Evolutionary conservation across 805 yeast genomes (phyloP).

Genomic region (Sugiyamaella marilandica): DNA sequence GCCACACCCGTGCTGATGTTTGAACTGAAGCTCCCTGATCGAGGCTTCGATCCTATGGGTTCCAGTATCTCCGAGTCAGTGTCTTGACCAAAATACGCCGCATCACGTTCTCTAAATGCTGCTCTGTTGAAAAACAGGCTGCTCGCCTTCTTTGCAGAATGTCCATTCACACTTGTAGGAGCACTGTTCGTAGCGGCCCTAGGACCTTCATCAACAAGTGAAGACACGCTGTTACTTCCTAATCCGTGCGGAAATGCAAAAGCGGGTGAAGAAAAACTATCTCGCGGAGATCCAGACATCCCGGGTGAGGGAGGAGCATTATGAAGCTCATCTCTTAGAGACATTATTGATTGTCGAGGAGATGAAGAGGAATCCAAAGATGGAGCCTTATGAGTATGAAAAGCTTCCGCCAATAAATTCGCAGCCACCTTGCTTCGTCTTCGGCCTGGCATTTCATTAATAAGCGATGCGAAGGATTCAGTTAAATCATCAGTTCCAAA

Average conservation of each 20-base stretch:
- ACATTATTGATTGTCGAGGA: slow-evolving; percentile 18
- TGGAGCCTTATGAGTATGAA: slow-evolving; percentile 7
- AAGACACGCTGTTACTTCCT: slow-evolving; percentile 6
- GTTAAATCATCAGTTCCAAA: slow-evolving; percentile 26
- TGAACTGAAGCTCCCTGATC: slow-evolving; percentile 21
- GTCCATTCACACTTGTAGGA: background rate
- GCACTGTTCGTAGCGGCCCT: background rate
- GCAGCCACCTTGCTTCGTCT: slow-evolving; percentile 13
- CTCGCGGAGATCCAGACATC: slow-evolving; percentile 15
- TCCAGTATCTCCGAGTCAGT: slow-evolving; percentile 3
- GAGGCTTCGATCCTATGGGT: slow-evolving; percentile 17
- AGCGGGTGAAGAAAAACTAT: slow-evolving; percentile 7
- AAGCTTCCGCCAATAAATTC: slow-evolving; percentile 13
- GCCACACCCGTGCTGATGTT: background rate
- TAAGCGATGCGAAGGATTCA: slow-evolving; percentile 20
- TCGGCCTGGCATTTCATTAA: slow-evolving; percentile 14
- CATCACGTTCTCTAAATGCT: background rate
- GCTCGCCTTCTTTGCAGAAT: slow-evolving; percentile 10
- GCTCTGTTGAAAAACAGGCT: slow-evolving; percentile 16
- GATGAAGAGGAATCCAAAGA: slow-evolving; percentile 14
- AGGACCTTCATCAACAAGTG: background rate
- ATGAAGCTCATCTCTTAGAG: slow-evolving; percentile 8
- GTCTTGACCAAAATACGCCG: background rate
- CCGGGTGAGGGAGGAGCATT: slow-evolving; percentile 6
- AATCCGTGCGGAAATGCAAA: background rate